These are phyloP conservation scores for Fragosphaeria purpurea DNA, from an alignment of 2,329 filamentous ascomycete species.

Conservation along the genomic window DNA sequence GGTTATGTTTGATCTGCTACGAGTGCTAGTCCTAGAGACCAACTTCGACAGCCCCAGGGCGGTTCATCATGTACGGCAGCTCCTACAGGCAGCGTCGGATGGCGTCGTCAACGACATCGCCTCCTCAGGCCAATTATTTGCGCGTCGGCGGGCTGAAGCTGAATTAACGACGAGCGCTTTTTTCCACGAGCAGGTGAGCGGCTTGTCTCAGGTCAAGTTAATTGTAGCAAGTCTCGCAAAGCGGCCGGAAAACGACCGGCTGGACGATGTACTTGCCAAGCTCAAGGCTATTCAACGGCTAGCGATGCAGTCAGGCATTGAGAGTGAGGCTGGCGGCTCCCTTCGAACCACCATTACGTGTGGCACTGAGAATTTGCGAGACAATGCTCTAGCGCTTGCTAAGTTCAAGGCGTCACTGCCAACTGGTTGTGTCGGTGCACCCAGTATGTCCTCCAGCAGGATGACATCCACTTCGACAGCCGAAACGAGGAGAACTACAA, in stretches of 20 bases:
- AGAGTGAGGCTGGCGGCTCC: conserved; percentile 19
- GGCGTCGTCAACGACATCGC: conserved; percentile 88
- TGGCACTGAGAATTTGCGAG: conserved; percentile 57
- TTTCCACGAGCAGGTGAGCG: conserved; percentile 73
- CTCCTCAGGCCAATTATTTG: conserved; percentile 79
- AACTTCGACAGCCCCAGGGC: conserved; percentile 81
- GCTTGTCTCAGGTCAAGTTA: conserved; percentile 82
- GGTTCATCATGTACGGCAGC: conserved; percentile 70
- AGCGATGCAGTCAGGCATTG: too few relatives aligned
- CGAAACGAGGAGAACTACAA: background rate
- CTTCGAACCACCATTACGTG: conserved; percentile 81
- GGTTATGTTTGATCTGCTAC: conserved; percentile 80
- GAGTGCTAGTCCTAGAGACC: conserved; percentile 72
- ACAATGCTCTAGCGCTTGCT: conserved; percentile 62
- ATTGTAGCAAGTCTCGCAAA: conserved; percentile 71
- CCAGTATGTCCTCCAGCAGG: too few relatives aligned
- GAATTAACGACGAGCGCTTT: conserved; percentile 62
- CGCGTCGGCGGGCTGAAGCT: conserved; percentile 73
- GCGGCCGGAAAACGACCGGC: conserved; percentile 54
- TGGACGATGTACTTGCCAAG: conserved; percentile 68
- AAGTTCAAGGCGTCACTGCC: conserved; percentile 60
- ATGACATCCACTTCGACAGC: background rate
- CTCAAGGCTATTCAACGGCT: conserved; percentile 77
- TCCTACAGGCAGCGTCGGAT: conserved; percentile 78
- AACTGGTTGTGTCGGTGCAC: conserved; percentile 16